phyloP scores from a whole-genome alignment of 176 grass and related monocot species.

The Bothriochloa decipiens region DNA sequence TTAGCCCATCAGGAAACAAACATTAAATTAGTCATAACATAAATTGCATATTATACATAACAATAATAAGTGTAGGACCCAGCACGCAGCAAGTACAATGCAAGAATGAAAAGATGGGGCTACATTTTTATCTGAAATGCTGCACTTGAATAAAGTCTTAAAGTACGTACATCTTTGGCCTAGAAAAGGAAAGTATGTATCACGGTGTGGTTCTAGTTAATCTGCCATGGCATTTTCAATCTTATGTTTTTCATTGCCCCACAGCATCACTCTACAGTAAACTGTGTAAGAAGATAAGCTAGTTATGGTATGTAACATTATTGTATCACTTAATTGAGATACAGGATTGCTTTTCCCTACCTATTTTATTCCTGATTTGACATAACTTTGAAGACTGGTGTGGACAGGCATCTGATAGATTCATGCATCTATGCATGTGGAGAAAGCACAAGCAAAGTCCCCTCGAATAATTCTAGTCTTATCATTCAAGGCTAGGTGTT shows the following conservation, averaged over 20 bases:
- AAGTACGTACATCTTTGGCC: constrained; percentile 40
- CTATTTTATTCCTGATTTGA: constrained; percentile 58
- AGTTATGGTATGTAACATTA: constrained; percentile 50
- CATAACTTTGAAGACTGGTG: constrained; percentile 54
- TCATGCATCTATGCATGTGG: constrained; percentile 50
- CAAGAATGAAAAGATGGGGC: constrained; percentile 18
- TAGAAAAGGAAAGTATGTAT: constrained; percentile 2
- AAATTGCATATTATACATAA: background rate
- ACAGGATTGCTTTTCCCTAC: constrained; percentile 49
- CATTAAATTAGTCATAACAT: constrained; percentile 38
- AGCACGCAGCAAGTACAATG: constrained; percentile 22
- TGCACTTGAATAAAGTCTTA: constrained; percentile 42
- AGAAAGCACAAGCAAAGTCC: constrained; percentile 55
- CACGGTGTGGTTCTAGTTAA: constrained; percentile 8
- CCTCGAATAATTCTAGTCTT: constrained; percentile 57
- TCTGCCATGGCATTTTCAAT: constrained; percentile 41
- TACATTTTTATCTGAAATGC: constrained; percentile 23
- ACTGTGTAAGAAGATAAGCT: constrained; percentile 52
- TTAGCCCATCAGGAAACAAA: constrained; percentile 40
- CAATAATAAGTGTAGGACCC: constrained; percentile 20
- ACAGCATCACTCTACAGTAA: constrained; percentile 42
- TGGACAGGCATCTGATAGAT: constrained; percentile 52
- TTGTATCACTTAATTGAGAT: constrained; percentile 55
- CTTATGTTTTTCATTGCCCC: constrained; percentile 23
- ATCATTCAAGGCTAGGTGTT: constrained; percentile 44